Conservation (phyloP, 129 eudicot species). For the Tagetes erecta region DNA sequence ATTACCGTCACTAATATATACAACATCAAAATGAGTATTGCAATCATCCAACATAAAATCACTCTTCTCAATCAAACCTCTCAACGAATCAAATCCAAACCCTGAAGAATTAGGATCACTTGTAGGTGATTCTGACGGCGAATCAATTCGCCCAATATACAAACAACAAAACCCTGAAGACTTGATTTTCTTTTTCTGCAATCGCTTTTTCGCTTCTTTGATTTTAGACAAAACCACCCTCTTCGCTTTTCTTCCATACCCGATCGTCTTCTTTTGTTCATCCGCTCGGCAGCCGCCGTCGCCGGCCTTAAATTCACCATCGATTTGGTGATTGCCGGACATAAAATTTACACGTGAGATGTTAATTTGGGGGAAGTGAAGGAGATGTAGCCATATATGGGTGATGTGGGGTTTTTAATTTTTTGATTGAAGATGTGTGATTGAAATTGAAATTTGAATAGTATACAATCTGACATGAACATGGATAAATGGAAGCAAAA, state of each 20-base stretch:
- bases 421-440: no score
- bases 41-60: constrained; percentile 67
- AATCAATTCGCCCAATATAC: constrained; percentile 41
- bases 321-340: background rate
- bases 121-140: constrained; percentile 45
- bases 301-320: background rate
- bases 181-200: constrained; percentile 22
- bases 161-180: constrained; percentile 24
- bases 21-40: constrained; percentile 68
- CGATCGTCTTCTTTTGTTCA: constrained; percentile 9
- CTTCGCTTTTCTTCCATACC: constrained; percentile 36
- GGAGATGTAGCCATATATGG: background rate
- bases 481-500: background rate
- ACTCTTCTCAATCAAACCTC: constrained; percentile 65
- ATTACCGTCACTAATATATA: background rate
- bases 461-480: no score
- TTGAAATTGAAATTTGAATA: no score
- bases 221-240: constrained; percentile 39
- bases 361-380: background rate
- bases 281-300: background rate
- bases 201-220: constrained; percentile 37
- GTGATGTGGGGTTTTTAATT: no score
- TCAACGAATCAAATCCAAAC: constrained; percentile 51
- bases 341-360: background rate
- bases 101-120: constrained; percentile 55